Percentiles rank a stretch among this genome's conserved stretches.
phyloP scores from a whole-genome alignment of 306 rosid species.

The Phaseolus lunatus region DNA sequence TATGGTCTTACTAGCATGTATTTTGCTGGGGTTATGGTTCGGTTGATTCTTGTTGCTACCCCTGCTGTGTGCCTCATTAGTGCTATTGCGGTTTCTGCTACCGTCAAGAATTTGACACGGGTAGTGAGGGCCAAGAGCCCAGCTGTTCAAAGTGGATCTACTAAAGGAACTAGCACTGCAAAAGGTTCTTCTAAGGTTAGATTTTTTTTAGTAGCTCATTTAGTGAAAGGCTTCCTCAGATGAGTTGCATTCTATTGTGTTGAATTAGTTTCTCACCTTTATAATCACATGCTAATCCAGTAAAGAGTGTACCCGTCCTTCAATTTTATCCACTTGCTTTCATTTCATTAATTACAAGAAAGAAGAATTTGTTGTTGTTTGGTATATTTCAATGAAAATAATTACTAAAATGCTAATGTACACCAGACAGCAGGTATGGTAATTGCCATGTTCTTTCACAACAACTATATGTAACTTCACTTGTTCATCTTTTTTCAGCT shows the following conservation, averaged over 20 bases:
- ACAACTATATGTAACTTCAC: slow-evolving; percentile 25
- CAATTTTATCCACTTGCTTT: background rate
- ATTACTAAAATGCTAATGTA: slow-evolving; percentile 7
- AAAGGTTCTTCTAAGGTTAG: slow-evolving; percentile 92
- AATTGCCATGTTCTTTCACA: slow-evolving; percentile 31
- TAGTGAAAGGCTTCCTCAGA: slow-evolving; percentile 24
- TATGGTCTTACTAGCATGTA: slow-evolving; percentile 99
- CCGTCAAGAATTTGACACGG: slow-evolving; percentile 84
- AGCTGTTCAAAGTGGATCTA: slow-evolving; percentile 72
- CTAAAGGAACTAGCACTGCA: slow-evolving; percentile 63
- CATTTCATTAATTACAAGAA: slow-evolving; percentile 13
- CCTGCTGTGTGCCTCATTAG: slow-evolving; percentile 98
- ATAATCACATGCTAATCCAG: background rate
- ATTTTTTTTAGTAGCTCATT: background rate
- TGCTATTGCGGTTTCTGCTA: slow-evolving; percentile 96
- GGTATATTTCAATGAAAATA: slow-evolving; percentile 27
- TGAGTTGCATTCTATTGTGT: slow-evolving; percentile 17
- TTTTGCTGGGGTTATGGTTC: slow-evolving; percentile 99
- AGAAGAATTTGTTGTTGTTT: slow-evolving; percentile 21
- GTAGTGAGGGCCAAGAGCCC: slow-evolving; percentile 71
- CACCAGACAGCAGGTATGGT: background rate
- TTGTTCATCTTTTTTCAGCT: slow-evolving; percentile 18
- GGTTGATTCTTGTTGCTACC: slow-evolving; percentile 95
- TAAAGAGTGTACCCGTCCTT: background rate
- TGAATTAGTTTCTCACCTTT: background rate